Base-by-base conservation (phyloP, 2,329 filamentous ascomycete genomes). In the Myriosclerotinia duriaeana region DNA sequence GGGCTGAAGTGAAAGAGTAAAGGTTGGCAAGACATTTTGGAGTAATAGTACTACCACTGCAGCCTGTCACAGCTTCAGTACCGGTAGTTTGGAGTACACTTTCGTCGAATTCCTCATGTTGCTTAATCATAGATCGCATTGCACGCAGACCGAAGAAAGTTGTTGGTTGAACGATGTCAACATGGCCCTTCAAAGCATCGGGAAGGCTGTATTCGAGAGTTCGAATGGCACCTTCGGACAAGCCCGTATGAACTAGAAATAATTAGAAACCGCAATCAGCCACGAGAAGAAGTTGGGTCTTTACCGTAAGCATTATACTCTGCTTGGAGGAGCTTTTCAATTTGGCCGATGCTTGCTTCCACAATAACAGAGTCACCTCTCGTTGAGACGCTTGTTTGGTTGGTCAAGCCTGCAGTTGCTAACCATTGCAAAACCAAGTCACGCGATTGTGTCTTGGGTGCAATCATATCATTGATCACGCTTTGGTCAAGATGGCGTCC, bases 151-250 rank as follows among this genome's bases (percentile, higher is more conserved):
- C 83, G 76, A 87, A 88, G 2, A 84, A 85, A 54, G 82, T 87
- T 1, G 85, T 87, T 5, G 85, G 85, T 73, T 87, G 84, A 44
- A 87, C 82, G 26, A 83, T 80, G 69, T 85, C 83, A 67, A 88
- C 84, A 71, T 86, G 85, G 53, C 79, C 78, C 71, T 86, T 83
- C 9, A 87, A 78, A 69, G 84, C 79, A 46, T 74, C 74, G 26
- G 85, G 85, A 2, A 88, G 68, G 53, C 72, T 74, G 69, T 75
- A 75, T 44, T 73, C 64, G 2, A 75, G 69, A 40, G 74, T 75
- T 67, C 74, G 69, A 15, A 74, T 58, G 5, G 68, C 67, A 11
- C 50, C 66, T 5, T 72, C 69, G 26, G 50, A 69, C 66, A 30
- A 69, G 65, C 26, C 69, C 52, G 12, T 50, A 34, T 71, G 68